phyloP scores from a whole-genome alignment of 2,329 filamentous ascomycete species.

The Sphaerulina musiva region DNA sequence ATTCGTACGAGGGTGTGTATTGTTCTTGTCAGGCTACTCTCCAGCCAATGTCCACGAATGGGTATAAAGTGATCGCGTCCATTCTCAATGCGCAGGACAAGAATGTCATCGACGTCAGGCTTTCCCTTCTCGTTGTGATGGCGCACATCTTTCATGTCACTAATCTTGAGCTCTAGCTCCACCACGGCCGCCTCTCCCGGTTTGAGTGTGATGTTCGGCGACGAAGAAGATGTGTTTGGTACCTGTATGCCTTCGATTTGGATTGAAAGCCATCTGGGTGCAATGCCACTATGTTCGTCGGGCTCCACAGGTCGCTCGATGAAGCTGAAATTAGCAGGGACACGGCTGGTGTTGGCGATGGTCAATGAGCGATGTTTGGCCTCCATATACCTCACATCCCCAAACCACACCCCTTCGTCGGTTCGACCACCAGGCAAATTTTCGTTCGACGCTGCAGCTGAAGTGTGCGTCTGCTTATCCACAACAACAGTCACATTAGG shows the following conservation, averaged over 20 bases:
- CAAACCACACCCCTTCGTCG: conserved; percentile 67
- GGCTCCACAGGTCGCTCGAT: conserved; percentile 59
- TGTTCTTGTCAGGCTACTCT: conserved; percentile 74
- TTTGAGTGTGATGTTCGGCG: conserved; percentile 59
- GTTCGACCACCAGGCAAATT: conserved; percentile 31
- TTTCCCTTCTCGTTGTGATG: conserved; percentile 59
- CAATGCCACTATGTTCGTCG: conserved; percentile 37
- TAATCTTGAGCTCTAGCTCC: conserved; percentile 61
- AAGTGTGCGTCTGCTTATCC: conserved; percentile 48
- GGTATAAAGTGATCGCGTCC: conserved; percentile 91
- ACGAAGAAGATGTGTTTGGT: conserved; percentile 18
- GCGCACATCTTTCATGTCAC: conserved; percentile 56
- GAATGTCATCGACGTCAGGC: conserved; percentile 69
- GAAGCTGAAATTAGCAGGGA: conserved; percentile 72
- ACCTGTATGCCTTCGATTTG: conserved; percentile 25
- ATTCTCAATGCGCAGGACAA: conserved; percentile 74
- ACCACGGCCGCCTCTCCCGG: conserved; percentile 77
- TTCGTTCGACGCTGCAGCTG: conserved; percentile 18
- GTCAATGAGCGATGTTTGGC: conserved; percentile 63
- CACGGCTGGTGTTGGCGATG: conserved; percentile 84
- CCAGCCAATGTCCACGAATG: conserved; percentile 69
- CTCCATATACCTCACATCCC: conserved; percentile 63
- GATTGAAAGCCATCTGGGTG: conserved; percentile 64
- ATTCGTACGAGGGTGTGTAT: conserved; percentile 84
- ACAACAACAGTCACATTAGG: conserved; percentile 66